These are phyloP conservation scores for Schizophyllum amplum DNA, from an alignment of 1,284 basidiomycete genomes.

Conservation along the genomic window DNA sequence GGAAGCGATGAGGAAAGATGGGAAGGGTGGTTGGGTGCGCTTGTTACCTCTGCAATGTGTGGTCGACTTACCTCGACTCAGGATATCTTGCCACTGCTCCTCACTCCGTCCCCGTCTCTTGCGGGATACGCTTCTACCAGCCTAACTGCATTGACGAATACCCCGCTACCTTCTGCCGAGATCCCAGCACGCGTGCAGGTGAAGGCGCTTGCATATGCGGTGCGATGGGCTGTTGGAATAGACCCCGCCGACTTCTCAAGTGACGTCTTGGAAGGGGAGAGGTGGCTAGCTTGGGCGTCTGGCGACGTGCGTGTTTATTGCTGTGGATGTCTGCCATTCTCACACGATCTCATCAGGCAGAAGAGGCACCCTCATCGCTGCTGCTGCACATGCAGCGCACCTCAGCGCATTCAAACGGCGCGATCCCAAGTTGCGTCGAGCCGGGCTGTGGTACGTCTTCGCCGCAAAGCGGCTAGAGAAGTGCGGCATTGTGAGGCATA, in stretches of 20 bases:
- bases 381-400: conserved; percentile 66
- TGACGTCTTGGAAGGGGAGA: conserved; percentile 57
- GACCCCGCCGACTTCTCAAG: conserved; percentile 47
- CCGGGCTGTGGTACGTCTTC: conserved; percentile 67
- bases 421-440: conserved; percentile 48
- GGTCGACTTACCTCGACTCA: conserved; percentile 19
- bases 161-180: conserved; percentile 36
- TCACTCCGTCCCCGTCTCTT: conserved; percentile 55
- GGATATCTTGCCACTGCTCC: conserved; percentile 68
- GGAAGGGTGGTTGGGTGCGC: conserved; percentile 67
- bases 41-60: conserved; percentile 2
- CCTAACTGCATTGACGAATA: conserved; percentile 33
- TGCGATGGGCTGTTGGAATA: conserved; percentile 69
- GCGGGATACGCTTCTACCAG: conserved; percentile 47
- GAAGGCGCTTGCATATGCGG: conserved; percentile 53
- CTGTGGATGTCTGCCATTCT: conserved; percentile 5
- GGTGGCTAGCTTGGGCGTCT: conserved; percentile 77
- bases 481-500: conserved; percentile 67
- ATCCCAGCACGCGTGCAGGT: conserved; percentile 54
- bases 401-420: conserved; percentile 36
- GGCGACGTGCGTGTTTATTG: conserved; percentile 48
- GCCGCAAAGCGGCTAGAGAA: conserved; percentile 72
- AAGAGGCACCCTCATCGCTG: conserved; percentile 70
- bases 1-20: conserved; percentile 80
- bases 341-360: conserved; percentile 41